These are phyloP conservation scores for Platanus orientalis DNA, from an alignment of 164 flowering plant species.

Conservation along the genomic window DNA sequence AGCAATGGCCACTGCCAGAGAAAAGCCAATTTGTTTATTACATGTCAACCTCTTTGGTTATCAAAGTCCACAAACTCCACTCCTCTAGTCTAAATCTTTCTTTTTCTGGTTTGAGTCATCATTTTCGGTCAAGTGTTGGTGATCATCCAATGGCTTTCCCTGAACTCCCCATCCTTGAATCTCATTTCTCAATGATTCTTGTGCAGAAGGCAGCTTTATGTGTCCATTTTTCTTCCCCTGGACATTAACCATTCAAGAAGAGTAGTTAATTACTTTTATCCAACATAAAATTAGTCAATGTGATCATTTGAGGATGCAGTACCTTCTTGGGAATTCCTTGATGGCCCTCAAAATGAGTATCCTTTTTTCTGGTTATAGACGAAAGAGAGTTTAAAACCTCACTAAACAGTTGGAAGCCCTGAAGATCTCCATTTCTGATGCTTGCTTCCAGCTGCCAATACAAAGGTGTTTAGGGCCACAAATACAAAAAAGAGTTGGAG, in stretches of 20 bases:
- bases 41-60: no score
- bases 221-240: slow-evolving; percentile 28
- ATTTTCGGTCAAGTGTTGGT: slow-evolving; percentile 29
- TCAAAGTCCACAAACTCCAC: no score
- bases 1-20: no score
- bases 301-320: not conserved
- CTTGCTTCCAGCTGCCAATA: slow-evolving; percentile 80
- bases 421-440: slow-evolving; percentile 70
- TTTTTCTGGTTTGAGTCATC: slow-evolving; percentile 29
- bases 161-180: slow-evolving; percentile 34
- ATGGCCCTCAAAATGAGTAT: slow-evolving; percentile 15
- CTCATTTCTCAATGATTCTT: slow-evolving; percentile 38
- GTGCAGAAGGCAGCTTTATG: slow-evolving; percentile 37
- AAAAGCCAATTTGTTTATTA: not conserved
- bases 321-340: slow-evolving; percentile 32
- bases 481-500: no score
- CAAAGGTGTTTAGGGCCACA: not conserved
- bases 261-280: not conserved
- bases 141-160: slow-evolving; percentile 22
- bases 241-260: slow-evolving; percentile 8
- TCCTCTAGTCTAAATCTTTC: no score
- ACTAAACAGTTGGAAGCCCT: slow-evolving; percentile 54
- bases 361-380: slow-evolving; percentile 31
- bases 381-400: slow-evolving; percentile 29
- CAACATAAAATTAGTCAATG: not conserved